Evolutionary conservation across 306 rosid genomes (phyloP).

Genomic region (Lathyrus tuberosus): DNA sequence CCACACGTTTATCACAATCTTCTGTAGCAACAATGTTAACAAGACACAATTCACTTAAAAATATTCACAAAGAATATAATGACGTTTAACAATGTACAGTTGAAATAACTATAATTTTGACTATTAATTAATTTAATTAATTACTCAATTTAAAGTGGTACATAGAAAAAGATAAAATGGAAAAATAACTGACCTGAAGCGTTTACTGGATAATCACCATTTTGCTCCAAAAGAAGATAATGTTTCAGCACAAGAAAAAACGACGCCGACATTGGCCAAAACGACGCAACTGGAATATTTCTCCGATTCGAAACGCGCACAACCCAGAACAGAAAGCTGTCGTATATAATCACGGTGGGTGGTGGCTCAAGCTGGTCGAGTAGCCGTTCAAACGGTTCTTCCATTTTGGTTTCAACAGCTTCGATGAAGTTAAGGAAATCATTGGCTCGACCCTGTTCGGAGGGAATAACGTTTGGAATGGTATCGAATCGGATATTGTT

Average conservation of each 20-base stretch:
- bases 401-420: constrained; percentile 55
- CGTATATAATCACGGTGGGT: constrained; percentile 36
- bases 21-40: constrained; percentile 34
- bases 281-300: constrained; percentile 48
- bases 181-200: constrained; percentile 36
- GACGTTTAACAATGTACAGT: too few species aligned
- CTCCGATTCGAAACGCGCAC: constrained; percentile 38
- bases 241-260: constrained; percentile 39
- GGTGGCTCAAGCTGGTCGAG: constrained; percentile 45
- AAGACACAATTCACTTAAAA: not conserved
- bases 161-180: too few species aligned
- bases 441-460: constrained; percentile 48
- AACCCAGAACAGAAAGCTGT: constrained; percentile 47
- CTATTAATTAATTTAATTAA: too few species aligned
- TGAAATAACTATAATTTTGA: too few species aligned
- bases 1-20: constrained; percentile 45
- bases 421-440: constrained; percentile 43
- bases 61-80: not conserved
- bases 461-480: constrained; percentile 60
- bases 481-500: constrained; percentile 46
- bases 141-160: too few species aligned
- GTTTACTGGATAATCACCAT: constrained; percentile 41
- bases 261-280: constrained; percentile 55
- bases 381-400: constrained; percentile 53
- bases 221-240: constrained; percentile 37